phyloP scores from a whole-genome alignment of 1,284 basidiomycete genomes.

The Pseudozyma thailandica region DNA sequence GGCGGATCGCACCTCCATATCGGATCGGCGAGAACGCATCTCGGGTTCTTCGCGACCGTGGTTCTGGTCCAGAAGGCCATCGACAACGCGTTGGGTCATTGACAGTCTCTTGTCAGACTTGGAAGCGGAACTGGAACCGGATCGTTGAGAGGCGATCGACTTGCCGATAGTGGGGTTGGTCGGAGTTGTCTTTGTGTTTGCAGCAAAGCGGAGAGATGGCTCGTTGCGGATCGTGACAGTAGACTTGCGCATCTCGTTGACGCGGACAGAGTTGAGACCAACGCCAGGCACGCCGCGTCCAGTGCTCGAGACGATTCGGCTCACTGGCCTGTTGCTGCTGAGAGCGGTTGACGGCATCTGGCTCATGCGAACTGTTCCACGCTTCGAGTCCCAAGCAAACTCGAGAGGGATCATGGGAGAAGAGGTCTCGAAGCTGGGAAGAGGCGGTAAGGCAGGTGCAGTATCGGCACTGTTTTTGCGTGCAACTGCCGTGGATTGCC shows the following conservation, averaged over 20 bases:
- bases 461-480: constrained; percentile 12
- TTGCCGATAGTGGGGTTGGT: constrained; percentile 12
- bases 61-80: constrained; percentile 41
- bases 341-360: constrained; percentile 17
- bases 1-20: constrained; percentile 27
- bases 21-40: constrained; percentile 33
- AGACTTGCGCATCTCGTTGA: constrained; percentile 42
- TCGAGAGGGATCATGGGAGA: constrained; percentile 48
- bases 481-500: constrained; percentile 5
- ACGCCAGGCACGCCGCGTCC: constrained; percentile 50
- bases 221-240: constrained; percentile 30
- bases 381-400: constrained; percentile 35
- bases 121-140: not conserved
- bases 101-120: constrained; percentile 35
- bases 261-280: constrained; percentile 24
- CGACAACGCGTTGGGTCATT: constrained; percentile 48
- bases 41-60: constrained; percentile 53
- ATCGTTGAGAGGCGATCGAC: not conserved
- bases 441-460: constrained; percentile 39
- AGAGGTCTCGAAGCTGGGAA: constrained; percentile 39
- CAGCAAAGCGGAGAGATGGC: constrained; percentile 17
- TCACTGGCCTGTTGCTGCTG: constrained; percentile 28
- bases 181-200: constrained; percentile 12
- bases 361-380: constrained; percentile 20
- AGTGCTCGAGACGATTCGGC: constrained; percentile 47